These are phyloP conservation scores for Thielaviopsis populi DNA, from an alignment of 2,329 filamentous ascomycete species.

Conservation along the genomic window DNA sequence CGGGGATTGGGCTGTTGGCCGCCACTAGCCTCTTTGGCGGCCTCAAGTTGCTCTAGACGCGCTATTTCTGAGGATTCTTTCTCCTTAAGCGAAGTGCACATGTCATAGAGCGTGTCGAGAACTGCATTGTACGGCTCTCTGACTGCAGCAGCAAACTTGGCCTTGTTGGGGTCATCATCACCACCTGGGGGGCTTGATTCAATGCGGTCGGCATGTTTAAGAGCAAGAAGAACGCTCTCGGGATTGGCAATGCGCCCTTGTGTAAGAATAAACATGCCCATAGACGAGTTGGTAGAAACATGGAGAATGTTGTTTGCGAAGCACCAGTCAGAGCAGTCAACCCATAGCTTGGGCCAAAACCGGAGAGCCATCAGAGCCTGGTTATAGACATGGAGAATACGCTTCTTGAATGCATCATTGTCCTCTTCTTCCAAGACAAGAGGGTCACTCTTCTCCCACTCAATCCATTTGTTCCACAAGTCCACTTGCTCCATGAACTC, in stretches of 20 bases:
- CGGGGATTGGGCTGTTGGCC: slow-evolving; percentile 22
- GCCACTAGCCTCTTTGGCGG: slow-evolving; percentile 21
- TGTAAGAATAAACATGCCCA: slow-evolving; percentile 60
- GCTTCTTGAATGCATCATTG: slow-evolving; percentile 53
- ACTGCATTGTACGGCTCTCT: slow-evolving; percentile 72
- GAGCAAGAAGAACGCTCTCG: slow-evolving; percentile 77
- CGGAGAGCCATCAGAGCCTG: slow-evolving; percentile 84
- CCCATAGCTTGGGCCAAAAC: slow-evolving; percentile 95
- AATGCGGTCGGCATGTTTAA: slow-evolving; percentile 78
- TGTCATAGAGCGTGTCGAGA: slow-evolving; percentile 73
- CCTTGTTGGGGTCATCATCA: slow-evolving; percentile 59
- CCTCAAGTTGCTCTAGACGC: slow-evolving; percentile 40
- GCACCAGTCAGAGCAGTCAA: slow-evolving; percentile 85
- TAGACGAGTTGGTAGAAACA: slow-evolving; percentile 29
- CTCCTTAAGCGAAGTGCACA: slow-evolving; percentile 59
- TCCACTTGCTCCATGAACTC: slow-evolving; percentile 75
- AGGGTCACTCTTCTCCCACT: slow-evolving; percentile 89
- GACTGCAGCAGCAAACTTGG: slow-evolving; percentile 62
- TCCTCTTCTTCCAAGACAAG: slow-evolving; percentile 77
- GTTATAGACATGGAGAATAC: slow-evolving; percentile 81
- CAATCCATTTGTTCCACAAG: slow-evolving; percentile 85
- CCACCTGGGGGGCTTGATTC: slow-evolving; percentile 64
- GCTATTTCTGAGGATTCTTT: slow-evolving; percentile 44
- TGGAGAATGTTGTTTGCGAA: slow-evolving; percentile 56
- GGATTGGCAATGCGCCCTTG: slow-evolving; percentile 81